Evolutionary conservation across 208 protist species (phyloP).

Genomic region (Crithidia thermophila): DNA sequence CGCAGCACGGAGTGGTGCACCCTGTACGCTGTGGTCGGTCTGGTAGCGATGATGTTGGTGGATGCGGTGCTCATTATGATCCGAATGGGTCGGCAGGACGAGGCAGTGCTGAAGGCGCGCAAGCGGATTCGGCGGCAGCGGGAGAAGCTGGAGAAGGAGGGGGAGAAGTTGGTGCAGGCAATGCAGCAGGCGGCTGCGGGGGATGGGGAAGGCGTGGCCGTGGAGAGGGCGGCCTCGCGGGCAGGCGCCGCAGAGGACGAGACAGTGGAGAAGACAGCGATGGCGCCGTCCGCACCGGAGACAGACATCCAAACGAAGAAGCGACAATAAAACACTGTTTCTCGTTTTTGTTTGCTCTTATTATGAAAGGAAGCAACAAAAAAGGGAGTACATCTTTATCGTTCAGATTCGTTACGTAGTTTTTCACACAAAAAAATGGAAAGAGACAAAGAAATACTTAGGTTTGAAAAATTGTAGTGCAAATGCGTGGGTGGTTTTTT

Average conservation of each 20-base stretch:
- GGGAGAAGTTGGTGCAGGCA: conserved; percentile 19
- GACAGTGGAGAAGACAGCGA: neutral
- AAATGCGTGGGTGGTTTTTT: too few relatives aligned
- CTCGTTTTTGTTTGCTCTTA: too few relatives aligned
- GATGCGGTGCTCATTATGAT: conserved; percentile 71
- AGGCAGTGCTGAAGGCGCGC: conserved; percentile 30
- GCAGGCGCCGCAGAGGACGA: neutral
- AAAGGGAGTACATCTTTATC: too few relatives aligned
- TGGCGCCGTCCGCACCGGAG: neutral
- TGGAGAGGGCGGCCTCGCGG: too few relatives aligned
- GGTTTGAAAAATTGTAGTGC: too few relatives aligned
- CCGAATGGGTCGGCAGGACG: conserved; percentile 60
- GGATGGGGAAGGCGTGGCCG: neutral
- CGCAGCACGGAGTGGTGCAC: conserved; percentile 50
- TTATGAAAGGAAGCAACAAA: too few relatives aligned
- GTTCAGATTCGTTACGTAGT: too few relatives aligned
- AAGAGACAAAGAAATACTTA: too few relatives aligned
- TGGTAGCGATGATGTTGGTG: conserved; percentile 74
- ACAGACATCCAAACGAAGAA: conserved; percentile 20
- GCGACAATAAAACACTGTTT: conserved; percentile 24
- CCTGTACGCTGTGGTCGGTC: conserved; percentile 57
- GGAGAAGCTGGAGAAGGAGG: conserved; percentile 14
- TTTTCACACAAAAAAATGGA: too few relatives aligned
- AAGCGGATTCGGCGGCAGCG: conserved; percentile 25
- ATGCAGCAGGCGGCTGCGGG: conserved; percentile 20